phyloP scores from a whole-genome alignment of 352 stramenopile species.

The Phytophthora niederhauseri region DNA sequence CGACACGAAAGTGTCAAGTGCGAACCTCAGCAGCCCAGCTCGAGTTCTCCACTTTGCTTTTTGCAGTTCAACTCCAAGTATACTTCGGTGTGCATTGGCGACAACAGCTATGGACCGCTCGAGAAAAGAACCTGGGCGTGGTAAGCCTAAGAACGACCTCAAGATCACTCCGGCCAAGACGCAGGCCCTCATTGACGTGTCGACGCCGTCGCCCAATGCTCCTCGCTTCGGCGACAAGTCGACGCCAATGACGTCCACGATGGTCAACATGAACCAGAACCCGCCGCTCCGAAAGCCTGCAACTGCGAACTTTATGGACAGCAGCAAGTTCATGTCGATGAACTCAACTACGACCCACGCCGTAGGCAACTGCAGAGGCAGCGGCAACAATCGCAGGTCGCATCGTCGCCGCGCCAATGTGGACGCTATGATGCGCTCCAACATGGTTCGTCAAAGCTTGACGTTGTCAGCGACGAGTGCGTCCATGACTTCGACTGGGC shows the following conservation, averaged over 20 bases:
- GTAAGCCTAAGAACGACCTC: slow-evolving; percentile 38
- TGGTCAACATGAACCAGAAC: slow-evolving; percentile 38
- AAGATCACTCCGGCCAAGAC: slow-evolving; percentile 59
- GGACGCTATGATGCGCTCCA: slow-evolving; percentile 76
- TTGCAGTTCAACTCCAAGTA: slow-evolving; percentile 15
- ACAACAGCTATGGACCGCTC: slow-evolving; percentile 41
- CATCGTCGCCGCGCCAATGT: slow-evolving; percentile 62
- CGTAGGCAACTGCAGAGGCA: slow-evolving; percentile 31
- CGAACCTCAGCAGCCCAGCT: neutral
- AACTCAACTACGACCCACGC: slow-evolving; percentile 36
- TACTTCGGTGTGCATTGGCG: neutral
- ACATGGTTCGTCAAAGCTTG: slow-evolving; percentile 55
- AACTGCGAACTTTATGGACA: slow-evolving; percentile 64
- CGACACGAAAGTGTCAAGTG: slow-evolving; percentile 14
- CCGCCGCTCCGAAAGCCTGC: slow-evolving; percentile 40
- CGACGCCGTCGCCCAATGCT: slow-evolving; percentile 50
- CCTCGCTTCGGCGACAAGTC: slow-evolving; percentile 27
- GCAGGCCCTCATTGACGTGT: slow-evolving; percentile 69
- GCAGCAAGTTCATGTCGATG: slow-evolving; percentile 51
- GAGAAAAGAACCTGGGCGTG: slow-evolving; percentile 32
- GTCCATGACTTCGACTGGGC: slow-evolving; percentile 26
- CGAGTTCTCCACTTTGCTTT: slow-evolving; percentile 28
- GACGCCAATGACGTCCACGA: slow-evolving; percentile 23
- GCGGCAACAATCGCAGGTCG: slow-evolving; percentile 20
- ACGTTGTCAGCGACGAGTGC: slow-evolving; percentile 48